Conservation (phyloP, 2,329 filamentous ascomycete species). For the Colletotrichum abscissum region DNA sequence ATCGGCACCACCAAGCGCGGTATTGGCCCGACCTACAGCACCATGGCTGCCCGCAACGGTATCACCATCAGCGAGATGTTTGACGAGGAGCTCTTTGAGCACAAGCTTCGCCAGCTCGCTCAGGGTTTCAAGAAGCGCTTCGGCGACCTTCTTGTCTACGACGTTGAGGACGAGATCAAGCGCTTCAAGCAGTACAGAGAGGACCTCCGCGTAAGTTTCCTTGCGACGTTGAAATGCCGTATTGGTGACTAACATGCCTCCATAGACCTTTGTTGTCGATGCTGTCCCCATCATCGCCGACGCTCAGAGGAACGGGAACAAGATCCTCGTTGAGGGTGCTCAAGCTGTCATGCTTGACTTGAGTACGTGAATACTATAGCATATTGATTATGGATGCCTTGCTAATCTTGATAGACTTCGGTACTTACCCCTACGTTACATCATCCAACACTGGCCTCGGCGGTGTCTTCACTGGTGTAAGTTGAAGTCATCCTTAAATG, state of each 20-base stretch:
- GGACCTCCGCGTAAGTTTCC: slow-evolving; percentile 10
- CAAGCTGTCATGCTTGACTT: slow-evolving; percentile 71
- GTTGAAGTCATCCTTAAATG: not conserved
- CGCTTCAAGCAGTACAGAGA: slow-evolving; percentile 36
- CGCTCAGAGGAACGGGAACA: slow-evolving; percentile 67
- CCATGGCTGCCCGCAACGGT: slow-evolving; percentile 70
- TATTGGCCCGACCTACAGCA: slow-evolving; percentile 57
- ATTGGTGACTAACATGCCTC: not conserved
- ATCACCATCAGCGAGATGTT: slow-evolving; percentile 76
- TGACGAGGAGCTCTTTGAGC: slow-evolving; percentile 72
- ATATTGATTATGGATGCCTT: not conserved
- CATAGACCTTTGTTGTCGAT: slow-evolving; percentile 68
- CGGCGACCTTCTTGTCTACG: slow-evolving; percentile 72
- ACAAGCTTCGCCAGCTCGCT: slow-evolving; percentile 71
- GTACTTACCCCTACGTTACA: slow-evolving; percentile 61
- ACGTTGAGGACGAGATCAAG: slow-evolving; percentile 75
- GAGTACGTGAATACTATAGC: not conserved
- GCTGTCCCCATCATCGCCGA: slow-evolving; percentile 72
- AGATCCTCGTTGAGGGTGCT: slow-evolving; percentile 76
- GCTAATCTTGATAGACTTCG: slow-evolving; percentile 49
- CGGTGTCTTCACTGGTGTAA: slow-evolving; percentile 34
- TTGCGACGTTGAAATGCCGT: not conserved
- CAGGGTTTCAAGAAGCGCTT: slow-evolving; percentile 75
- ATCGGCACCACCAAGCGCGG: slow-evolving; percentile 52
- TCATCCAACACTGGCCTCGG: slow-evolving; percentile 36